Conservation (phyloP, 2,329 filamentous ascomycete species). For the Fonsecaea multimorphosa region DNA sequence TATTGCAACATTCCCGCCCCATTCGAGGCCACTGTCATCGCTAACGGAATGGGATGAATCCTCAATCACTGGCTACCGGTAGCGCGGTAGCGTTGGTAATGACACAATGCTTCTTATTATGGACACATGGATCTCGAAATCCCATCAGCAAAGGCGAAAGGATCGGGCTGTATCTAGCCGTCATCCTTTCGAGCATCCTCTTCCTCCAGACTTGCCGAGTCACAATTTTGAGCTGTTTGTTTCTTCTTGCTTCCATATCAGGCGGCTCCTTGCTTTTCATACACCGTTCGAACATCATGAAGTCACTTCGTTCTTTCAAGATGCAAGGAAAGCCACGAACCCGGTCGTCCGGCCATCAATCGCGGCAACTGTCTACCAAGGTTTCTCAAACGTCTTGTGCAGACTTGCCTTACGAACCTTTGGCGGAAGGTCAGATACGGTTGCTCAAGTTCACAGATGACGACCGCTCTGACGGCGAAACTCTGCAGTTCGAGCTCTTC, state of each 20-base stretch:
- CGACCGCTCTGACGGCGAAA: neutral
- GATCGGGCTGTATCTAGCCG: neutral
- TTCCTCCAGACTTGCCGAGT: conserved; percentile 1
- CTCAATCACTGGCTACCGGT: neutral
- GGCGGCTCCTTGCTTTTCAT: neutral
- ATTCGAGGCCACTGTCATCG: neutral
- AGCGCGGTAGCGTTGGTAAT: neutral
- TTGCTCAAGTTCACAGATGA: conserved; percentile 21
- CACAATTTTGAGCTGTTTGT: neutral
- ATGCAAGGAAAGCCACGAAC: neutral
- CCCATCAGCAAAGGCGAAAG: conserved; percentile 3
- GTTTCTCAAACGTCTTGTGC: neutral
- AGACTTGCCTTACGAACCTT: conserved; percentile 20
- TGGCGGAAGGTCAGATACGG: conserved; percentile 29
- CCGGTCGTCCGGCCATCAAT: neutral
- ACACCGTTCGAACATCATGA: neutral
- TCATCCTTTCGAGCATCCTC: conserved; percentile 6
- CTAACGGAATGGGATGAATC: neutral
- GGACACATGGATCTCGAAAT: neutral
- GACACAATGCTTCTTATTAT: conserved; percentile 10
- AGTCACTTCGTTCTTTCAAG: neutral
- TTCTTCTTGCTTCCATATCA: neutral
- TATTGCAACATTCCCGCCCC: neutral
- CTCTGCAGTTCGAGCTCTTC: conserved; percentile 19
- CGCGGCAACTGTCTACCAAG: neutral